phyloP scores from a whole-genome alignment of 352 stramenopile genomes.

The Globisporangium cylindrosporum region DNA sequence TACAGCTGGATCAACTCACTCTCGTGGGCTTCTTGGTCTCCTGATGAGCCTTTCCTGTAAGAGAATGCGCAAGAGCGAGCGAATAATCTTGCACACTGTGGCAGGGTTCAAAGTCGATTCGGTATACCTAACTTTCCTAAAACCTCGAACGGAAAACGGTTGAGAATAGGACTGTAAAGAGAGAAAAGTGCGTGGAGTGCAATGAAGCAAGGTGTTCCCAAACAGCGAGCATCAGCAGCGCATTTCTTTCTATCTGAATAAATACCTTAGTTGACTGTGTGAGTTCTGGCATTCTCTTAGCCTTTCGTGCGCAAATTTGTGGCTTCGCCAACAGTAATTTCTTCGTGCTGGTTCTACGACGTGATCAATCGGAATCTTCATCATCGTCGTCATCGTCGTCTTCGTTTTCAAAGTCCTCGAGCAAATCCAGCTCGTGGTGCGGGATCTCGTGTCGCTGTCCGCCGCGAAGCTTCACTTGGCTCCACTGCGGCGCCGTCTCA shows the following conservation, averaged over 20 bases:
- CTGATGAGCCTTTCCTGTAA: background rate
- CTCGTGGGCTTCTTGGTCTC: background rate
- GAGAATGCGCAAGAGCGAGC: background rate
- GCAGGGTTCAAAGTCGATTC: background rate
- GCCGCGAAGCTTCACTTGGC: constrained; percentile 26
- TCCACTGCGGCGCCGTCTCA: constrained; percentile 61
- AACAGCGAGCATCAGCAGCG: constrained; percentile 6
- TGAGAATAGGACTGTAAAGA: background rate
- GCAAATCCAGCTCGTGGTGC: constrained; percentile 5
- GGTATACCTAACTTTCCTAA: background rate
- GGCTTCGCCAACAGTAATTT: background rate
- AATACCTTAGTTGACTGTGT: constrained; percentile 2
- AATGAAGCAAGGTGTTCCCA: background rate
- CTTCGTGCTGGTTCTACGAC: background rate
- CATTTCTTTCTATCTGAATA: constrained; percentile 9
- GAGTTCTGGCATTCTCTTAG: background rate
- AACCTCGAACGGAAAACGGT: background rate
- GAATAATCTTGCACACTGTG: background rate
- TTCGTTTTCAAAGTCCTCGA: constrained; percentile 16
- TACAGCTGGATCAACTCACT: background rate
- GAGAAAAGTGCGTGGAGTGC: background rate
- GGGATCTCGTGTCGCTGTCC: constrained; percentile 9
- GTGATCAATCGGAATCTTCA: constrained; percentile 11
- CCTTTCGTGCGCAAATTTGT: background rate
- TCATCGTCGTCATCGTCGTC: constrained; percentile 11